Conservation (phyloP, 2,329 filamentous ascomycete species). For the Fusarium sp. region DNA sequence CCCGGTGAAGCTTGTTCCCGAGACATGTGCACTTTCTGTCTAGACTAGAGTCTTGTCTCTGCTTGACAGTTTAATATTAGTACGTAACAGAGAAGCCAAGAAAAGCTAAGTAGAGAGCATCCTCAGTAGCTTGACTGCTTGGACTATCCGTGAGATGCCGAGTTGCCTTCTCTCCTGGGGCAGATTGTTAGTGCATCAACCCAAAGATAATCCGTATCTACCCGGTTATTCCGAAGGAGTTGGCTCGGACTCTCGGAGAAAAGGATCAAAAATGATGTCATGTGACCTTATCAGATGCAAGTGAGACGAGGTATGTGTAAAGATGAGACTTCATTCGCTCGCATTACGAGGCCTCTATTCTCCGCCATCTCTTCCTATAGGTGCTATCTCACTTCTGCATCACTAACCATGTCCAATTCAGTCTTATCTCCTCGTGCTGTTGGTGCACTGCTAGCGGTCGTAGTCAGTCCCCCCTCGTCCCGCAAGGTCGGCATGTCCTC, state of each 20-base stretch:
- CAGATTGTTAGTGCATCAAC: too few relatives aligned
- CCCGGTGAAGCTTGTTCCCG: conserved; percentile 24
- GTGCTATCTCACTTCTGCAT: neutral
- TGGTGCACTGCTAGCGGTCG: neutral
- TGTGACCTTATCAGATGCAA: neutral
- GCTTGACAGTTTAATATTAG: conserved; percentile 32
- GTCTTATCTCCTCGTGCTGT: neutral
- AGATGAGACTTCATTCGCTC: too few relatives aligned
- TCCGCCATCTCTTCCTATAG: neutral
- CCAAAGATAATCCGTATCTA: neutral
- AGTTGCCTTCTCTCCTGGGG: too few relatives aligned
- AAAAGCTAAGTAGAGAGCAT: neutral
- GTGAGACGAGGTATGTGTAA: neutral
- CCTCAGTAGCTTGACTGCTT: too few relatives aligned
- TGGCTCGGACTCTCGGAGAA: conserved; percentile 8
- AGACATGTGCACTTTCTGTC: conserved; percentile 5
- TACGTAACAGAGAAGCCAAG: neutral
- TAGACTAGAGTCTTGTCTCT: conserved; percentile 19
- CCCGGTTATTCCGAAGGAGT: neutral
- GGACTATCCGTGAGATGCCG: too few relatives aligned
- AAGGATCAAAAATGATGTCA: neutral
- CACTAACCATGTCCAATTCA: neutral
- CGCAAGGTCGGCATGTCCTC: neutral
- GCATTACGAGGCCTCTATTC: too few relatives aligned
- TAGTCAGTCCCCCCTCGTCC: neutral